phyloP scores from a whole-genome alignment of 139 green algal species.

The Spirogloea muscicola region DNA sequence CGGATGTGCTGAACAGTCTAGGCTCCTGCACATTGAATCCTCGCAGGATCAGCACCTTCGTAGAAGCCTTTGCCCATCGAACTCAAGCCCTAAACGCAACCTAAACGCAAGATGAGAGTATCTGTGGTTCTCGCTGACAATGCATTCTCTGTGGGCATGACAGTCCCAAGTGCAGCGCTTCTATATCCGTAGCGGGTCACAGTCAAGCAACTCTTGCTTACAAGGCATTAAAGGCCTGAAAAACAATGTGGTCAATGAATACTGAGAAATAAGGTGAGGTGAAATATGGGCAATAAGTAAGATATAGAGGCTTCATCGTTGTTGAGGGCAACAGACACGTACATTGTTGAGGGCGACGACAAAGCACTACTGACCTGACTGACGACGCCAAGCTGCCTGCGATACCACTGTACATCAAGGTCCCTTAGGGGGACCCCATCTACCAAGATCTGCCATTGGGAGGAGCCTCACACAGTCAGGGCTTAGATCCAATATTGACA shows the following conservation, averaged over 20 bases:
- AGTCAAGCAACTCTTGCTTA: neutral
- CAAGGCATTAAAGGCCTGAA: neutral
- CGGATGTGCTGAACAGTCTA: conserved; percentile 75
- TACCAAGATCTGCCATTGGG: conserved; percentile 61
- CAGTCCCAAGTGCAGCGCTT: neutral
- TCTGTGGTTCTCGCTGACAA: neutral
- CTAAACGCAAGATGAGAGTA: neutral
- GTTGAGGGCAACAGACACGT: neutral
- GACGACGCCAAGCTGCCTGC: conserved; percentile 70
- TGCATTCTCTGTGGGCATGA: neutral
- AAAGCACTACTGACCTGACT: conserved; percentile 73
- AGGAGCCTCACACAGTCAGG: neutral
- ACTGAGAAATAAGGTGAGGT: neutral
- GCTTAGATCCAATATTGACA: neutral
- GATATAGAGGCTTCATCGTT: too few relatives aligned
- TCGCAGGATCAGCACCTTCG: neutral
- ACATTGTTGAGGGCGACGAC: neutral
- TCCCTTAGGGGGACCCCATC: conserved; percentile 67
- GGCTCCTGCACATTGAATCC: conserved; percentile 48
- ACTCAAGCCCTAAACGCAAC: neutral
- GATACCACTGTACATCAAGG: conserved; percentile 74
- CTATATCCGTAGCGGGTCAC: neutral
- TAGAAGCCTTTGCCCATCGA: neutral
- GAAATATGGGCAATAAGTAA: neutral
- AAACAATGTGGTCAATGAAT: neutral